Percentiles rank a stretch among this genome's conserved stretches.
These are phyloP conservation scores for Hymenoscyphus fraxineus DNA, from an alignment of 2,329 filamentous ascomycete species.

Conservation along the genomic window DNA sequence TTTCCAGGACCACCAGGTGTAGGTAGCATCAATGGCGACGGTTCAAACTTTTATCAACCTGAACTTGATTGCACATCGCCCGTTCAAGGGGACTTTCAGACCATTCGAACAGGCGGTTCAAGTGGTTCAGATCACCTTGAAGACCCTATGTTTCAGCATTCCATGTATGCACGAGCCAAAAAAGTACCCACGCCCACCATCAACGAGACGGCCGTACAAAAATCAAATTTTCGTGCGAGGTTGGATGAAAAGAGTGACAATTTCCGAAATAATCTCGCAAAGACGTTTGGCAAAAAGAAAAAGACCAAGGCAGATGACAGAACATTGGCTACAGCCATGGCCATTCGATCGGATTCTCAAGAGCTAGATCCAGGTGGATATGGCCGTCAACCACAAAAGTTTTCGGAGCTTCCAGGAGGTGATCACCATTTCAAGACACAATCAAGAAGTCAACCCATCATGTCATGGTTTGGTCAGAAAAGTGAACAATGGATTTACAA, in stretches of 20 bases:
- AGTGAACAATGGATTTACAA: not conserved
- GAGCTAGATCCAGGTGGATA: constrained; percentile 22
- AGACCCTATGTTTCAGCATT: not conserved
- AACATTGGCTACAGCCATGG: constrained; percentile 16
- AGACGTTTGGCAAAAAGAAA: constrained; percentile 49
- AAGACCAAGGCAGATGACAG: constrained; percentile 24
- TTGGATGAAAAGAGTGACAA: constrained; percentile 55
- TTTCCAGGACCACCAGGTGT: constrained; percentile 19
- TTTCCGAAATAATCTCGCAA: constrained; percentile 50
- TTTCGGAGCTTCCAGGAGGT: constrained; percentile 8
- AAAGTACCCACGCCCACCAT: constrained; percentile 23
- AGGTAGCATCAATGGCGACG: constrained; percentile 2
- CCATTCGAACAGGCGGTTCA: constrained; percentile 9
- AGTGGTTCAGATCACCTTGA: constrained; percentile 4
- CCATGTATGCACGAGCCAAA: constrained; percentile 20
- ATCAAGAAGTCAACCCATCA: not conserved
- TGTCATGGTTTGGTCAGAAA: constrained; percentile 47
- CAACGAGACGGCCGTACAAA: constrained; percentile 52
- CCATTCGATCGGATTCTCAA: constrained; percentile 13
- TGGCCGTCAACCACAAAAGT: constrained; percentile 6
- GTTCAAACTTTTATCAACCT: constrained; percentile 11
- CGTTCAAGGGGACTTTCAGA: constrained; percentile 7
- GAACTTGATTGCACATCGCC: constrained; percentile 5
- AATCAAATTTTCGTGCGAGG: constrained; percentile 48
- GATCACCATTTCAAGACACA: not conserved